phyloP scores from a whole-genome alignment of 495 filamentous ascomycete genomes.

The Halenospora varia region DNA sequence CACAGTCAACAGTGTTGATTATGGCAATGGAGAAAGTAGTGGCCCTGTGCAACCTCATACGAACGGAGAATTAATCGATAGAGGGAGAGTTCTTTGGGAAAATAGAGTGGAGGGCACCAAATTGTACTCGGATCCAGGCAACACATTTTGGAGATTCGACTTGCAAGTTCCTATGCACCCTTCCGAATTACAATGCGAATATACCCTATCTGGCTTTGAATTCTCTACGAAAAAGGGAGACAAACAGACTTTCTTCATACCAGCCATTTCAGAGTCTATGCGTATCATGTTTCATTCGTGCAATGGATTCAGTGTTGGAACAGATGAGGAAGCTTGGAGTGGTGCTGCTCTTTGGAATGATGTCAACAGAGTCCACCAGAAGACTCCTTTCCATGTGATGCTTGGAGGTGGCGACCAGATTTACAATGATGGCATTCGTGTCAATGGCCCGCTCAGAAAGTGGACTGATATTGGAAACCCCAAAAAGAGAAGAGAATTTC shows the following conservation, averaged over 20 bases:
- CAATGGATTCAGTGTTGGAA: conserved; percentile 94
- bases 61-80: not conserved
- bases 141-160: conserved; percentile 80
- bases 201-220: conserved; percentile 46
- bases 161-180: conserved; percentile 54
- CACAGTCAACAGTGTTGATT: conserved; percentile 14
- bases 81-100: not conserved
- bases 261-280: conserved; percentile 79
- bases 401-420: conserved; percentile 95
- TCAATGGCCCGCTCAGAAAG: conserved; percentile 67
- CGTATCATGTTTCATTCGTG: conserved; percentile 94
- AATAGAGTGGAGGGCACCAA: conserved; percentile 25
- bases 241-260: conserved; percentile 64
- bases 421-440: conserved; percentile 88
- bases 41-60: not conserved
- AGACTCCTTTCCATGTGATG: conserved; percentile 86
- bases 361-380: conserved; percentile 63
- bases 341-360: conserved; percentile 90
- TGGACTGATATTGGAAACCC: conserved; percentile 86
- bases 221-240: conserved; percentile 42
- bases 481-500: conserved; percentile 70
- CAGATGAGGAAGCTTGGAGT: conserved; percentile 78
- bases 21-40: not conserved
- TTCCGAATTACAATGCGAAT: conserved; percentile 56
- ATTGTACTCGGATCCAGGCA: conserved; percentile 73